Evolutionary conservation across 768 basidiomycete genomes (phyloP), one percentile per base, ranked within the genome.

Genomic region (Coprinellus aureogranulatus): DNA sequence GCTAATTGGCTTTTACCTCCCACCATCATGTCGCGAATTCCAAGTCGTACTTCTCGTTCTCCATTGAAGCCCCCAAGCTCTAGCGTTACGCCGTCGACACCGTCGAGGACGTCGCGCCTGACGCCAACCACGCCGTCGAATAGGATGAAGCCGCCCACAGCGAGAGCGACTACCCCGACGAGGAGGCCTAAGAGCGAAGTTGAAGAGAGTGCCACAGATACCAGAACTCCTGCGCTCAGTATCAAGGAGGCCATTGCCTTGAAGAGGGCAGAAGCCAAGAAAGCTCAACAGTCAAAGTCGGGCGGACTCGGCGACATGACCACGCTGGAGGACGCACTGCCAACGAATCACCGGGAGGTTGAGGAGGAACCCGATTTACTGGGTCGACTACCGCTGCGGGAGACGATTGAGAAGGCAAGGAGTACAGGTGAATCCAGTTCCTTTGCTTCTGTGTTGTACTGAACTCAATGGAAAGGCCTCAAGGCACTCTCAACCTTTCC

Each of bases 211-310:
- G 37, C 55, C 37, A n/a, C 52, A 50, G 50, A 42, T 20, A 37
- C 27, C 48, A 59, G 53, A 30, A n/a, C n/a, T n/a, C 66, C 77
- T 41, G 55, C 74, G 28, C 67, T 79, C 18, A 90, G 81, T 65
- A 80, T 92, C 60, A 85, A 85, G 63, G 91, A 91, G 60, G 87
- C 85, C 14, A 91, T 93, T 66, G 90, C 90, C 2, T 73, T 90
- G 45, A 89, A 83, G 60, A 78, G 90, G 42, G 89, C 90, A 0
- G 88, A 91, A 65, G 88, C 86, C 0, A 90, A 87, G 73, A 92
- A 90, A 64, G 73, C 77, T 53, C 69, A 75, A 45, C 54, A 62
- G 22, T 68, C 67, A 34, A 27, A 55, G n/a, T 62, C 62, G 1
- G 62, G 56, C 3, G 61, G 54, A 22, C 30, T 58, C 18, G 69